Base-by-base conservation (phyloP, 306 rosid species). In the Vicia faba region DNA sequence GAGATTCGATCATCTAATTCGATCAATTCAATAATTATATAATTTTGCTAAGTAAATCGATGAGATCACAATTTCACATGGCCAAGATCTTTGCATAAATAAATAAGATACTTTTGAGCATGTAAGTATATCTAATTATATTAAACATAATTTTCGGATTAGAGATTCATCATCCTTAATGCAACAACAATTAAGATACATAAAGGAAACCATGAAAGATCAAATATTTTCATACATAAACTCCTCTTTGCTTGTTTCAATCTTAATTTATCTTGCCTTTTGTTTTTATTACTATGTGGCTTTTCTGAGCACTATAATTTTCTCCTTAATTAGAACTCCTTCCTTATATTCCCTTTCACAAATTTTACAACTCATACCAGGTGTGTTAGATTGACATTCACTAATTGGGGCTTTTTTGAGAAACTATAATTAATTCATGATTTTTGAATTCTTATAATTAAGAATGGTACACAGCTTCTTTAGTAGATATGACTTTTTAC, bases 391-490 rank as follows among this genome's bases (percentile, higher is more conserved):
- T 77, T 31, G 71, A 79, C 57, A 75, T 60, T 79, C 79, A 73
- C 74, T 72, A 12, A 7, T 48, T 4, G 84, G 71, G 15, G 67
- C 26, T 75, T 81, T 86, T 79, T 86, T 10, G 85, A 85, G 46
- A 81, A 73, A 66, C 92, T 78, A 46, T 84, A 83, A 49, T 83
- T 81, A 59, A 89, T 80, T 49, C 60, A 74, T 66, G 73, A 78
- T 50, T 69, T 69, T 84, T 35, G 72, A 59, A 72, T 65, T 46
- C 35, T 51, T 61, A 48, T 75, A 79, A 26, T 55, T 67, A 36
- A 81, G 74, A 75, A 87, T 59, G 70, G 80, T 73, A 66, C 69
- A 59, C 86, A 79, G 83, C 75, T 69, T 88, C 82, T 75, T 84
- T 55, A 87, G 50, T 16, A 48, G 54, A 68, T 85, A 66, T 8